Percentiles rank a stretch among this genome's conserved stretches.
Conservation (phyloP, 495 filamentous ascomycete genomes). For the Cercophora sp. region DNA sequence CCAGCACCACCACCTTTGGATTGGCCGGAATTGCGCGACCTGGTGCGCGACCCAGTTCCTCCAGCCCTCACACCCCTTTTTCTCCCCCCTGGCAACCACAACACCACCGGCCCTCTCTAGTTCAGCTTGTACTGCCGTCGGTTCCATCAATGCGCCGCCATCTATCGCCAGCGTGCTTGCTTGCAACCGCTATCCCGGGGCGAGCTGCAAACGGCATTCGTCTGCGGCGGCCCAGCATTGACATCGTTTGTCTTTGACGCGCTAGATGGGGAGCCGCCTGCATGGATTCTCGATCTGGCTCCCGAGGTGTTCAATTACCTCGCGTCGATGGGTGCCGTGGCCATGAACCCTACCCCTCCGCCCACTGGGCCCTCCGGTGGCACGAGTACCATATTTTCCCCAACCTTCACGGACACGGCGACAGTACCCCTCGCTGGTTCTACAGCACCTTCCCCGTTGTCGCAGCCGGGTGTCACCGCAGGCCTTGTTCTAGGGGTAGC, state of each 20-base stretch:
- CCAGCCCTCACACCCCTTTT: neutral
- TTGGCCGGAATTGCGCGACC: neutral
- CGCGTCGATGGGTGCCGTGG: neutral
- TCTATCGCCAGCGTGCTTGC: conserved; percentile 3
- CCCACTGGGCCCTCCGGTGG: neutral
- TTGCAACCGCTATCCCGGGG: neutral
- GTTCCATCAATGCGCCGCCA: neutral
- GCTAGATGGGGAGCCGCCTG: neutral
- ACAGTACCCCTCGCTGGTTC: neutral
- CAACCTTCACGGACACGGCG: neutral
- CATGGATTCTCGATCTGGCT: neutral
- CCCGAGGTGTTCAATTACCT: neutral
- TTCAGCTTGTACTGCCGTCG: neutral
- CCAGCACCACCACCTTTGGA: too few species aligned
- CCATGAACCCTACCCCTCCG: neutral
- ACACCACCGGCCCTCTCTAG: neutral
- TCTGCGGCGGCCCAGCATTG: conserved; percentile 1
- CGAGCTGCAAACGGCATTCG: conserved; percentile 1
- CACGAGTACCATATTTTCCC: neutral
- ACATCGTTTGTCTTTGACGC: neutral
- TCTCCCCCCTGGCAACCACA: neutral
- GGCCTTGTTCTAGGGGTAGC: neutral
- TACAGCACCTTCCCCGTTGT: neutral
- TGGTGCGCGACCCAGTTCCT: neutral
- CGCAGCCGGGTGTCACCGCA: neutral